Conservation (phyloP, 257 asterid genomes). For the Solanum appendiculatum region DNA sequence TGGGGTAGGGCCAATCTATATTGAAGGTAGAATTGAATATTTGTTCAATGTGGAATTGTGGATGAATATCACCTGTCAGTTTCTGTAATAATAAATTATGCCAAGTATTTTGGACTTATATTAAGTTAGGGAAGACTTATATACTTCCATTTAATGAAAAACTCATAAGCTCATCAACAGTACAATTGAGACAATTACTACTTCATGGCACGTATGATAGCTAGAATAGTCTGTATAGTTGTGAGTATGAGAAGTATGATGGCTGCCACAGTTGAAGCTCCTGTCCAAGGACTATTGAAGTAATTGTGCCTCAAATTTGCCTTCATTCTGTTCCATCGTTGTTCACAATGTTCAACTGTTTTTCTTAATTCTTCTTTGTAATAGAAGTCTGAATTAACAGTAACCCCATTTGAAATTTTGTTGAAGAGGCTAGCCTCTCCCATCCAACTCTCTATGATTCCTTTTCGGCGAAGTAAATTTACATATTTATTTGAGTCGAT, state of each 20-base stretch:
- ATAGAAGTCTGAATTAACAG: not conserved
- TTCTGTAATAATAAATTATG: too few relatives aligned
- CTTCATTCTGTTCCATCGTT: not conserved
- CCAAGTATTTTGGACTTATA: too few relatives aligned
- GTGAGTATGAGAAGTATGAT: not conserved
- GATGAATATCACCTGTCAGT: too few relatives aligned
- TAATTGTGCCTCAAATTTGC: not conserved
- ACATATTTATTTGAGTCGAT: not conserved
- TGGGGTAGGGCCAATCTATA: not conserved
- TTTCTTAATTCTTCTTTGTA: too few relatives aligned
- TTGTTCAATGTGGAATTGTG: too few relatives aligned
- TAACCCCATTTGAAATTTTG: not conserved
- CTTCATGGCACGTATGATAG: fast-evolving
- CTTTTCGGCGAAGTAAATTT: not conserved
- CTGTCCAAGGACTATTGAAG: not conserved
- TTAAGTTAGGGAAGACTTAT: too few relatives aligned
- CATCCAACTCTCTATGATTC: not conserved
- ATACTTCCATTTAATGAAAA: too few relatives aligned
- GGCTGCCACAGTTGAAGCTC: not conserved
- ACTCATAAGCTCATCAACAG: too few relatives aligned
- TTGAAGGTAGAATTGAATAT: too few relatives aligned
- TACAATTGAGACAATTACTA: too few relatives aligned
- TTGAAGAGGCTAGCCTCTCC: constrained; percentile 2
- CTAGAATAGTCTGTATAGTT: not conserved
- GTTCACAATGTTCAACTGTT: not conserved